Evolutionary conservation across 202 grass and related monocot genomes (phyloP).

Genomic region (Panicum hallii): DNA sequence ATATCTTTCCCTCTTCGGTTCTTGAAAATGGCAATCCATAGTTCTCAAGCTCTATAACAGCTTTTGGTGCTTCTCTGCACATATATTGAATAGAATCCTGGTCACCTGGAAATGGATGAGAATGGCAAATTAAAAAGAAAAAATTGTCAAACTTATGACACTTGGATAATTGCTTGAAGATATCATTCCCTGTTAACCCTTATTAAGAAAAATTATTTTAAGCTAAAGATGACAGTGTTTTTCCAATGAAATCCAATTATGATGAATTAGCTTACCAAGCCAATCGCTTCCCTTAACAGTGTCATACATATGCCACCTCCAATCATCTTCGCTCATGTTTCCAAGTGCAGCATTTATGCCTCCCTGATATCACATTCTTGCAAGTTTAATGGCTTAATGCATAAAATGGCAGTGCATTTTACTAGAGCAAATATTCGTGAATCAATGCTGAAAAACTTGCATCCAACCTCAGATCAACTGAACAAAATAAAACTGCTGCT

Average conservation of each 20-base stretch:
- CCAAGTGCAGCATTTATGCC: constrained; percentile 98
- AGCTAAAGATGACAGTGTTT: background rate
- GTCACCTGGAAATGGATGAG: constrained; percentile 61
- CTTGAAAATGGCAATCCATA: constrained; percentile 97
- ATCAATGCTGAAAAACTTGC: background rate
- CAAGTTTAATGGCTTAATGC: constrained; percentile 12
- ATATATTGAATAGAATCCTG: constrained; percentile 99
- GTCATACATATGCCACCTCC: constrained; percentile 99
- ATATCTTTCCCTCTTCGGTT: constrained; percentile 99
- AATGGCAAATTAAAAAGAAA: constrained; percentile 22
- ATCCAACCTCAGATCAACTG: background rate
- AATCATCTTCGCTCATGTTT: constrained; percentile 99
- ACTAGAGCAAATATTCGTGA: background rate
- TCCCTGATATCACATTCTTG: constrained; percentile 55
- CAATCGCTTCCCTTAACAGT: constrained; percentile 99
- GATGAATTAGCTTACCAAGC: constrained; percentile 65
- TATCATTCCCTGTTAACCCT: constrained; percentile 1
- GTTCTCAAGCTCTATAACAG: constrained; percentile 98
- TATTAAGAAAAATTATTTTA: background rate
- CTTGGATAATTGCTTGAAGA: background rate
- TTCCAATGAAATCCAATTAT: background rate
- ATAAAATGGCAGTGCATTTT: background rate
- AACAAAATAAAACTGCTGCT: background rate
- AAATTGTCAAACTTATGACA: background rate
- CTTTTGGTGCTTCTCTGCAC: constrained; percentile 99